Base-by-base conservation (phyloP, 139 green algal species). In the Astrephomene gubernaculifera region DNA sequence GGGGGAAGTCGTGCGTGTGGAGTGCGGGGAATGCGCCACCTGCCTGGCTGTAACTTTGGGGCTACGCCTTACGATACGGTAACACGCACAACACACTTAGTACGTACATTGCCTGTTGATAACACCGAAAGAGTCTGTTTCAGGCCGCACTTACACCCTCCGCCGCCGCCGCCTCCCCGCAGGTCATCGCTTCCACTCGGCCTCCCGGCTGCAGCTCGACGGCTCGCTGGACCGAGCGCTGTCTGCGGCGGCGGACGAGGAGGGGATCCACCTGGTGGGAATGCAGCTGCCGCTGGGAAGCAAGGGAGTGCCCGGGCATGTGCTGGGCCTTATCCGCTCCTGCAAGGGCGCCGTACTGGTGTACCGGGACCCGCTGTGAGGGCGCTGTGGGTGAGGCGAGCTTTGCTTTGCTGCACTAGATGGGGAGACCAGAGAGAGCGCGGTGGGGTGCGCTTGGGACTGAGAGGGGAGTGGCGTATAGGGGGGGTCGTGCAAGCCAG, bases 281-380 rank as follows among this genome's bases (percentile, higher is more conserved):
- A 4, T 89, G 67, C 85, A 89, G 76, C 31, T 89, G 44, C 44
- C 67, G 67, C 35, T 49, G 41, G 85, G 67, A 4, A 74, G 67
- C 49, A 85, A 86, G 75, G 67, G 53, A 36, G 22, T 86, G 35
- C 78, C 85, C 1, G 44, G 44, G 5, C 41, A 82, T 35, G 69
- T 89, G 41, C 45, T 89, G 45, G 53, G 60, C 22, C 76, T 88
- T 38, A 69, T 91, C 49, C 79, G 88, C 29, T 64, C 64, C 36
- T 87, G 81, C 85, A 61, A 38, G 24, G 83, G 79, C 4, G 88
- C 38, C 29, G 79, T 82, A 35, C 88, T 91, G 22, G 60, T 91
- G 33, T 89, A 85, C 79, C 64, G 86, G 44, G 88, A 91, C 78
- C 52, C 74, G 19, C 1, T 43, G 27, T 78, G 43, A 78, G 68